phyloP scores from a whole-genome alignment of 2,329 filamentous ascomycete genomes.

The Coccinonectria pachysandricola region DNA sequence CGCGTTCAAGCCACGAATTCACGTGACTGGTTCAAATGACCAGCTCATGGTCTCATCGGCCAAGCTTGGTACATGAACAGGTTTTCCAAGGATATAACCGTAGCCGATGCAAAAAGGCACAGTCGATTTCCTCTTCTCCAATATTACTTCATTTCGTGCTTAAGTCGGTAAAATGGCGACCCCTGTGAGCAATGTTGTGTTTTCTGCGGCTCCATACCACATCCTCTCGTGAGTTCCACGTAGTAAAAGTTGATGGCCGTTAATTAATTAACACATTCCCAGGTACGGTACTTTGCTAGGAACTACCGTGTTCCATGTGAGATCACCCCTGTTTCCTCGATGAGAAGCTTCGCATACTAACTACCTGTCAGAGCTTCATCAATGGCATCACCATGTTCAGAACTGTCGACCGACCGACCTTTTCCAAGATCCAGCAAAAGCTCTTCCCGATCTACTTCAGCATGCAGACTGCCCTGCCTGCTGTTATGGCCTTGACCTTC shows the following conservation, averaged over 20 bases:
- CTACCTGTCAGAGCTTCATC: conserved; percentile 54
- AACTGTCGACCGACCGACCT: conserved; percentile 66
- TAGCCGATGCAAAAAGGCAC: too few species aligned
- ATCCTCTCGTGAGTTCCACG: conserved; percentile 62
- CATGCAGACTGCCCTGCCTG: conserved; percentile 66
- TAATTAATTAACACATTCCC: too few species aligned
- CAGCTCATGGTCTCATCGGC: conserved; percentile 5
- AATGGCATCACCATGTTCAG: conserved; percentile 67
- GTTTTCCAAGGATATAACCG: too few species aligned
- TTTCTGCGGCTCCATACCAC: conserved; percentile 63
- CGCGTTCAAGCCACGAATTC: conserved; percentile 21
- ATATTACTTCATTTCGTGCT: conserved; percentile 2
- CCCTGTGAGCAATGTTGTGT: conserved; percentile 42
- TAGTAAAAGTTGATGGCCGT: too few species aligned
- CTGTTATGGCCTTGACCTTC: conserved; percentile 68
- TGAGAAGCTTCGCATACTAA: conserved; percentile 4
- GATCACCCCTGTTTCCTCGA: neutral
- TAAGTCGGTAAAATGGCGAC: conserved; percentile 29
- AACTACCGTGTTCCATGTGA: conserved; percentile 73
- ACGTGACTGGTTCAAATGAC: conserved; percentile 22
- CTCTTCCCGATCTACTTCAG: conserved; percentile 86
- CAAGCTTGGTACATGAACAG: conserved; percentile 2
- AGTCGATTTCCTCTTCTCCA: conserved; percentile 2
- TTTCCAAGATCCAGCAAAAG: conserved; percentile 67
- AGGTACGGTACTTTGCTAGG: conserved; percentile 86